Conservation (phyloP, 768 basidiomycete species). For the Lentinus brumalis region DNA sequence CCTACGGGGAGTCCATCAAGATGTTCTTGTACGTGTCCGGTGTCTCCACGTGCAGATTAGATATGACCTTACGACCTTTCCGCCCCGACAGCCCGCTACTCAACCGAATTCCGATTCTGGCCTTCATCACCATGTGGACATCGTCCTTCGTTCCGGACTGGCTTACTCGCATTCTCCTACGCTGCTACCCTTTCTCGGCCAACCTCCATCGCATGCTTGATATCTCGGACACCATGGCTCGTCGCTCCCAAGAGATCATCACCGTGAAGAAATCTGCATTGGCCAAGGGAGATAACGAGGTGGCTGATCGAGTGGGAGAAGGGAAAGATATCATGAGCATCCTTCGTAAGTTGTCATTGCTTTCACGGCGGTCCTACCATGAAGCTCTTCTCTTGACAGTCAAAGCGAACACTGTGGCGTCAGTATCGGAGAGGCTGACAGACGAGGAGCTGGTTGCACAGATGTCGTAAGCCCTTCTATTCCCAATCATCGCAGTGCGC, state of each 20-base stretch:
- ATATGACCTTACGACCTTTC: not conserved
- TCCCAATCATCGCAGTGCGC: too few relatives aligned
- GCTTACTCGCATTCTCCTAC: not conserved
- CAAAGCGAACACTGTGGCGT: constrained; percentile 17
- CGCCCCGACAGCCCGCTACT: not conserved
- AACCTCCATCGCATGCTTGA: constrained; percentile 34
- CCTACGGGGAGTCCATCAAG: constrained; percentile 11
- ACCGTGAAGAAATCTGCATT: constrained; percentile 40
- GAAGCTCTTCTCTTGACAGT: constrained; percentile 9
- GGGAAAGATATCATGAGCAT: constrained; percentile 51
- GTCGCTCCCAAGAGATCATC: constrained; percentile 39
- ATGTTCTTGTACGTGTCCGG: constrained; percentile 10
- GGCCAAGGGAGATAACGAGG: constrained; percentile 36
- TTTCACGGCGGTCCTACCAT: not conserved
- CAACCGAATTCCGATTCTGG: not conserved
- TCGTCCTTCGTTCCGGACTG: not conserved
- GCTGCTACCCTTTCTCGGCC: not conserved
- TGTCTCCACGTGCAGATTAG: not conserved
- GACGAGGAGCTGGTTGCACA: constrained; percentile 19
- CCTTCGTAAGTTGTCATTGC: constrained; percentile 35
- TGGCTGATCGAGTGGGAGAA: constrained; percentile 34
- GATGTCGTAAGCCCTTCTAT: constrained; percentile 16
- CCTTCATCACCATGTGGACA: not conserved
- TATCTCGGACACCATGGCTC: constrained; percentile 39
- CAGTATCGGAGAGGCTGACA: constrained; percentile 9